A percentile compares a stretch with the other conserved stretches of the same genome.
These are phyloP conservation scores for Echria macrotheca DNA, from an alignment of 495 filamentous ascomycete genomes.

Conservation along the genomic window DNA sequence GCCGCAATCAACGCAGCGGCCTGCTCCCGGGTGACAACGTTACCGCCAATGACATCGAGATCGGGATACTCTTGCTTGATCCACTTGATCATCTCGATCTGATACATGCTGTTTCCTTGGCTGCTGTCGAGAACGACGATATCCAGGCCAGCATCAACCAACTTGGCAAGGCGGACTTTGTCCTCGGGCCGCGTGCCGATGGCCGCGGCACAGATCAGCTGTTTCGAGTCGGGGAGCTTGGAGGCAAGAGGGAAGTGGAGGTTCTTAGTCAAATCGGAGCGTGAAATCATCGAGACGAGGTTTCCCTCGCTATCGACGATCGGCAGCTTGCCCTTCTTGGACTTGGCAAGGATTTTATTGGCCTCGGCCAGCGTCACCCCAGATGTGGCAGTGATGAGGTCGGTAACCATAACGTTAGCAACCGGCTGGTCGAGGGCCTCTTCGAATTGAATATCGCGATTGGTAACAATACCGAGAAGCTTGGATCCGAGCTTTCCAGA, in stretches of 20 bases:
- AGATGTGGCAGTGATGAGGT: constrained; percentile 82
- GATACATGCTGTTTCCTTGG: constrained; percentile 96
- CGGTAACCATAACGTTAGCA: constrained; percentile 88
- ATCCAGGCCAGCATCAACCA: constrained; percentile 92
- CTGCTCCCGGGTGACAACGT: constrained; percentile 95
- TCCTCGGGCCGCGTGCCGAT: constrained; percentile 93
- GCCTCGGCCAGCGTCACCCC: constrained; percentile 84
- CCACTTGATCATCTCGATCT: constrained; percentile 94
- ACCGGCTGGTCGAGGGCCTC: constrained; percentile 69
- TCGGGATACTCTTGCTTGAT: constrained; percentile 79
- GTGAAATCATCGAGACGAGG: constrained; percentile 89
- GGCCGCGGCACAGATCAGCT: constrained; percentile 90
- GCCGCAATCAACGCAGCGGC: constrained; percentile 88
- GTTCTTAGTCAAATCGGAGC: constrained; percentile 98
- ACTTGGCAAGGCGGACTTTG: constrained; percentile 74
- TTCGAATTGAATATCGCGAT: constrained; percentile 94
- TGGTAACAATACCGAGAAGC: constrained; percentile 94
- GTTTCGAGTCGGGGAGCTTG: constrained; percentile 95
- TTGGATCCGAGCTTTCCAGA: constrained; percentile 88
- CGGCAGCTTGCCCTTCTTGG: constrained; percentile 98
- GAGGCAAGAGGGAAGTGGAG: constrained; percentile 94
- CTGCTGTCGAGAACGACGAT: constrained; percentile 93
- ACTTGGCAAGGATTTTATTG: constrained; percentile 86
- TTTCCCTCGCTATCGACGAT: constrained; percentile 85
- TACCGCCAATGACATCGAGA: constrained; percentile 93